These are phyloP conservation scores for Rutstroemia sp. DNA, from an alignment of 2,329 filamentous ascomycete species.

Conservation along the genomic window DNA sequence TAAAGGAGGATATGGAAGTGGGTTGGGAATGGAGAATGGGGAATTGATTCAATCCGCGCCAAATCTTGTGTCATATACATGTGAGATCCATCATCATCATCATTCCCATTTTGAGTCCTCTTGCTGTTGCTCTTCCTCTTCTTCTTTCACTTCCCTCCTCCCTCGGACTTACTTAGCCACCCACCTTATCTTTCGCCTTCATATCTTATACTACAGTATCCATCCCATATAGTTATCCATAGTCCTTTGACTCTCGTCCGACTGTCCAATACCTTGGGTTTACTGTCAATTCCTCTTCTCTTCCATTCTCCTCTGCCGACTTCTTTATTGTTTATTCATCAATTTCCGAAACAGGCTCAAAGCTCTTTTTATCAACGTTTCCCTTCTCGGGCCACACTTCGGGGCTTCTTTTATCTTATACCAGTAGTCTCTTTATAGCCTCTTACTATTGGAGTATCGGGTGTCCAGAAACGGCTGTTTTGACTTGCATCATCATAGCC, in stretches of 20 bases:
- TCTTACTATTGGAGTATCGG: neutral
- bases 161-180: neutral
- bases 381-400: neutral
- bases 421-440: neutral
- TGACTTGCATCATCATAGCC: constrained; percentile 4
- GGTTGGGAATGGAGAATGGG: too few species aligned
- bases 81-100: neutral
- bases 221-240: neutral
- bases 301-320: neutral
- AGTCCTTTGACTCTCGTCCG: neutral
- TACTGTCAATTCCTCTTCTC: neutral
- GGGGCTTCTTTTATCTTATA: neutral
- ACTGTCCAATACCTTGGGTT: too few species aligned
- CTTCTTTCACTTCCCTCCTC: neutral
- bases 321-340: constrained; percentile 5
- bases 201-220: neutral
- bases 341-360: neutral
- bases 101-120: too few species aligned
- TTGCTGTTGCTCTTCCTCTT: neutral
- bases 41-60: neutral
- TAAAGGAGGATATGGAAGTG: too few species aligned
- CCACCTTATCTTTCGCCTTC: neutral
- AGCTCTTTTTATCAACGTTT: neutral
- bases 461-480: neutral
- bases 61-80: neutral